phyloP scores from a whole-genome alignment of 2,329 filamentous ascomycete species.

The Blastomyces parvus region DNA sequence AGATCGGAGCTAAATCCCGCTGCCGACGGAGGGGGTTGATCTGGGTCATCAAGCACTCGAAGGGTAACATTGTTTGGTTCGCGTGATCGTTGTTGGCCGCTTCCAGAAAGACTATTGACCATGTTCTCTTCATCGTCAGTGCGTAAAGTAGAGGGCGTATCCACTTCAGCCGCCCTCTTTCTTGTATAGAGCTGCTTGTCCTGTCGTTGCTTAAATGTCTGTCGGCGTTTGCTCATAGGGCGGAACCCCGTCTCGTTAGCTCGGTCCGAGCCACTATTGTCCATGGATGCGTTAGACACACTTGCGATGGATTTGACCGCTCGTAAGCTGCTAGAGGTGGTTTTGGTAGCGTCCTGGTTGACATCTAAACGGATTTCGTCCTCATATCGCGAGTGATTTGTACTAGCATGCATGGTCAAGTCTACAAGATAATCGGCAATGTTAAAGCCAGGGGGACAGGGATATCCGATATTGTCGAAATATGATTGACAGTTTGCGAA shows the following conservation, averaged over 20 bases:
- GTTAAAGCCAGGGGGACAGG: slow-evolving; percentile 93
- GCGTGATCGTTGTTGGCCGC: slow-evolving; percentile 51
- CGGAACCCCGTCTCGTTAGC: slow-evolving; percentile 50
- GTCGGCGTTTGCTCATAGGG: slow-evolving; percentile 59
- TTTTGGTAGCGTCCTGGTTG: slow-evolving; percentile 51
- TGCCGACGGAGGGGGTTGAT: slow-evolving; percentile 51
- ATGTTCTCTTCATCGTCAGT: slow-evolving; percentile 52
- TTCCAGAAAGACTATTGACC: slow-evolving; percentile 42
- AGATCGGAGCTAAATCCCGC: slow-evolving; percentile 60
- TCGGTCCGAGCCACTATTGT: slow-evolving; percentile 48
- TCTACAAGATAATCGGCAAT: slow-evolving; percentile 98
- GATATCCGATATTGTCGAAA: slow-evolving; percentile 84
- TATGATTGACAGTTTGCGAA: slow-evolving; percentile 83
- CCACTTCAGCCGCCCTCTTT: slow-evolving; percentile 54
- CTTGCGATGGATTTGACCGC: slow-evolving; percentile 88
- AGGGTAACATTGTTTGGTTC: slow-evolving; percentile 47
- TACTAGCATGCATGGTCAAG: slow-evolving; percentile 87
- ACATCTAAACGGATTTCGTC: slow-evolving; percentile 52
- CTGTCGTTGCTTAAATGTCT: slow-evolving; percentile 76
- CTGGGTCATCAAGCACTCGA: slow-evolving; percentile 59
- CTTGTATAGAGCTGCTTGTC: slow-evolving; percentile 85
- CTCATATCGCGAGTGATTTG: slow-evolving; percentile 47
- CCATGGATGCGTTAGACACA: slow-evolving; percentile 64
- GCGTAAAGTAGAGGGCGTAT: slow-evolving; percentile 49
- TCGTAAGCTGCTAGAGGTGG: slow-evolving; percentile 74